Conservation (phyloP, 108 stramenopile species). For the Skeletonema costatum region DNA sequence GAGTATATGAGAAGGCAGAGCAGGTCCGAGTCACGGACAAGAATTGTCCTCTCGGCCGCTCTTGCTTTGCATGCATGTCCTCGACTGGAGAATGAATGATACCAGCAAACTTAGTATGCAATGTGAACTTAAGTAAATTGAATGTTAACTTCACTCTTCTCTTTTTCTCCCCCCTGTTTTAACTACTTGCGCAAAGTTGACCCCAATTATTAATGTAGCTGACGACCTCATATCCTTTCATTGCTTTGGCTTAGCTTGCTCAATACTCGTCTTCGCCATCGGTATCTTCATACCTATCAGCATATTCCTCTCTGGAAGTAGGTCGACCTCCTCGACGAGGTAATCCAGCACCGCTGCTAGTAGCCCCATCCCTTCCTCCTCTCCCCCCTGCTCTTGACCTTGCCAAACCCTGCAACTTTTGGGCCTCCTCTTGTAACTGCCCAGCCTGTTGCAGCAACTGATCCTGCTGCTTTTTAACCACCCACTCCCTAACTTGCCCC, state of each 20-base stretch:
- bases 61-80: too few relatives aligned
- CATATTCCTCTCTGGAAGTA: too few relatives aligned
- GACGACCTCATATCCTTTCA: not conserved
- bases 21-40: too few relatives aligned
- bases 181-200: not conserved
- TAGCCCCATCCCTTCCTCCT: not conserved
- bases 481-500: slow-evolving; percentile 37
- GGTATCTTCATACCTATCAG: not conserved
- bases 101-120: not conserved
- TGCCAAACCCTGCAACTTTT: not conserved
- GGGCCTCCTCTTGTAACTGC: slow-evolving; percentile 32
- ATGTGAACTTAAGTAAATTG: not conserved
- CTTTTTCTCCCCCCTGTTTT: not conserved
- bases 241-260: not conserved
- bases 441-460: slow-evolving; percentile 32
- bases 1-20: too few relatives aligned
- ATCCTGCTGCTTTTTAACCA: slow-evolving; percentile 33
- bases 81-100: too few relatives aligned
- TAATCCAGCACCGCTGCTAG: not conserved
- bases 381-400: slow-evolving; percentile 5
- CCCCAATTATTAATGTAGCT: not conserved
- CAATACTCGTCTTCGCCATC: not conserved
- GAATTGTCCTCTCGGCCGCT: too few relatives aligned
- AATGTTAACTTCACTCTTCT: not conserved
- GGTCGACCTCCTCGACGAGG: not conserved